Evolutionary conservation across 768 basidiomycete species (phyloP), one percentile per base, ranked within the genome.

Genomic region (Psilocybe sp.): DNA sequence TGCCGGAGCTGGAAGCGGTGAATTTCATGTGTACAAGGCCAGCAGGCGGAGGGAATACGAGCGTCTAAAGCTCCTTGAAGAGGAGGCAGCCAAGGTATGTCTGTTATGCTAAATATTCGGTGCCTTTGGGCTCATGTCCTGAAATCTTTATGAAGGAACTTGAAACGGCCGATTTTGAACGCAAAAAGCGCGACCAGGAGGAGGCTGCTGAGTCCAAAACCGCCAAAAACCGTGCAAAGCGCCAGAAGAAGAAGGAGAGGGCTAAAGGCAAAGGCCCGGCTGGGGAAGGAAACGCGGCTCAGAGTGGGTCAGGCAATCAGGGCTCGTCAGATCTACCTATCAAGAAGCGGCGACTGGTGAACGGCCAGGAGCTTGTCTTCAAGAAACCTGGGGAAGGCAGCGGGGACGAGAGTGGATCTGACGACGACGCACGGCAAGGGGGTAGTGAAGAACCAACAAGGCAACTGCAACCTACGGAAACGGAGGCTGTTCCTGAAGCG

Each of bases 1-100:
- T 67, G 94, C 97, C 6, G 97, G 96, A 40, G 97, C 97, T 14
- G 97, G 97, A 44, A 92, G 90, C 49, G 96, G 96, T 38, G 95
- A 96, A 68, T 98, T 98, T 63, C 97, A 99, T 64, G 97, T 99
- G 0, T 99, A 98, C 74, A 98, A 98, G 64, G 95, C 96, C 14
- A 85, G 87, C 56, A 74, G 97, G 54, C 78, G 96, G 63, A 78
- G 96, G 60, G 97, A 99, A 72, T 98, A 98, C 60, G 97, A 99
- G 69, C 75, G 97, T 50, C 64, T 98, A 50, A 95, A 91, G 72
- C 60, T 96, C 12, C 81, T 99, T 74, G 92, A 95, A 54, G 95
- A 98, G 52, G 73, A 83, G 52, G 65, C 84, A 4, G 78, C 80
- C 60, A 87, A 87, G 68, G 97, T 92, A 60, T 51, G 82, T 67